A percentile compares a stretch with the other conserved stretches of the same genome.
Evolutionary conservation across 257 asterid species (phyloP).

Genomic region (Solanum chiquidenum): DNA sequence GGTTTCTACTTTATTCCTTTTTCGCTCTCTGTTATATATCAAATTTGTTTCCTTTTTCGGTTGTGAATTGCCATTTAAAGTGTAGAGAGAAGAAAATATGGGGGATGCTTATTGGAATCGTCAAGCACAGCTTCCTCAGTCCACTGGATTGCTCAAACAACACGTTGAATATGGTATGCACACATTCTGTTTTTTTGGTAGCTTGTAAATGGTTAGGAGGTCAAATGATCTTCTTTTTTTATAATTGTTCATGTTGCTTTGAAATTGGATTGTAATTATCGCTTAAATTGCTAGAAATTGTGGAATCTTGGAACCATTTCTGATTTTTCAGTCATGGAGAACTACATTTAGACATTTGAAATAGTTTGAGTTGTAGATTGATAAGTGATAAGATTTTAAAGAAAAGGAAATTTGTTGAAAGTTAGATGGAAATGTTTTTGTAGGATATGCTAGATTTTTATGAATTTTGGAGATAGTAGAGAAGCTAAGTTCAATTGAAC

Average conservation of each 20-base stretch:
- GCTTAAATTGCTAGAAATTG: background rate
- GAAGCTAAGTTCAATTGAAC: too few species aligned
- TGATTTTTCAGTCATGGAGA: background rate
- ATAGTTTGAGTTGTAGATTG: background rate
- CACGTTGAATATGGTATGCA: conserved; percentile 26
- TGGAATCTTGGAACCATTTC: background rate
- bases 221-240: background rate
- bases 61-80: background rate
- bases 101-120: conserved; percentile 36
- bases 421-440: background rate
- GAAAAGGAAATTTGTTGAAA: background rate
- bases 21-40: background rate
- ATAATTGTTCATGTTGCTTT: background rate
- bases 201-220: too few species aligned
- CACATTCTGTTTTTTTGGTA: too few species aligned
- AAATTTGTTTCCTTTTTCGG: background rate
- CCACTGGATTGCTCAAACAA: conserved; percentile 23
- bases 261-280: background rate
- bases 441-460: background rate
- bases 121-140: conserved; percentile 13
- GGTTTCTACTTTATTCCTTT: background rate
- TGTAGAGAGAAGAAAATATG: conserved; percentile 18
- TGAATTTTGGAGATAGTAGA: background rate
- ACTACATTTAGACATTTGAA: background rate
- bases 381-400: background rate